Evolutionary conservation across 306 rosid species (phyloP).

Genomic region (Sphenostylis stenocarpa): DNA sequence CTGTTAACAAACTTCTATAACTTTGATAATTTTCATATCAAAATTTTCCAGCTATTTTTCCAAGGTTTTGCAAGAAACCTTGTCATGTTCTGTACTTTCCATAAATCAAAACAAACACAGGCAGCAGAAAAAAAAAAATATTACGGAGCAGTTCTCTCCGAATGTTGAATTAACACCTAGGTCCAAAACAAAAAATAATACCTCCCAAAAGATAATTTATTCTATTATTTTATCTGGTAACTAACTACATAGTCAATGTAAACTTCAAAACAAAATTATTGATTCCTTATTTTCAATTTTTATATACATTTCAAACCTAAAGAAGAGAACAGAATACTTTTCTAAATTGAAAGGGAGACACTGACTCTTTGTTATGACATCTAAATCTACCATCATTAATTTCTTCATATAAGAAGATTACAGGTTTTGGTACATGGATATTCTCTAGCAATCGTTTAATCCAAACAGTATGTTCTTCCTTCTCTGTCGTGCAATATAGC

Average conservation of each 20-base stretch:
- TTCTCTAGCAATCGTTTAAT: conserved; percentile 16
- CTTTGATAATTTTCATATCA: conserved; percentile 6
- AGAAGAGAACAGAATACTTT: conserved; percentile 14
- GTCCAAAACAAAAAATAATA: conserved; percentile 6
- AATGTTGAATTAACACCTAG: background rate
- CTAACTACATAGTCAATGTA: background rate
- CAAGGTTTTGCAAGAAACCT: conserved; percentile 15
- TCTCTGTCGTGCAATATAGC: background rate
- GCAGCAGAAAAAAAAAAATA: conserved; percentile 11
- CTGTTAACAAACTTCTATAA: background rate
- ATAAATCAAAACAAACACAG: background rate
- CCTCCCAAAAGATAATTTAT: background rate
- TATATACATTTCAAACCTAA: background rate
- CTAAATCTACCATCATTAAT: conserved; percentile 1
- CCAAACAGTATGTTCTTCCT: background rate
- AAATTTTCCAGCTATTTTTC: conserved; percentile 22
- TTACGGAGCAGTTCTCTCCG: background rate
- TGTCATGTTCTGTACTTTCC: conserved; percentile 1
- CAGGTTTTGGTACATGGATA: conserved; percentile 21
- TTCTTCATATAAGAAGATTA: conserved; percentile 4
- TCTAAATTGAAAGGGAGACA: conserved; percentile 4
- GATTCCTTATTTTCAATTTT: background rate
- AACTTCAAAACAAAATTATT: background rate
- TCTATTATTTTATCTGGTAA: background rate
- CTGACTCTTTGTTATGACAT: conserved; percentile 9